Percentiles rank a stretch among this genome's conserved stretches.
Evolutionary conservation across 257 asterid genomes (phyloP).

Genomic region (Ilex aquifolium): DNA sequence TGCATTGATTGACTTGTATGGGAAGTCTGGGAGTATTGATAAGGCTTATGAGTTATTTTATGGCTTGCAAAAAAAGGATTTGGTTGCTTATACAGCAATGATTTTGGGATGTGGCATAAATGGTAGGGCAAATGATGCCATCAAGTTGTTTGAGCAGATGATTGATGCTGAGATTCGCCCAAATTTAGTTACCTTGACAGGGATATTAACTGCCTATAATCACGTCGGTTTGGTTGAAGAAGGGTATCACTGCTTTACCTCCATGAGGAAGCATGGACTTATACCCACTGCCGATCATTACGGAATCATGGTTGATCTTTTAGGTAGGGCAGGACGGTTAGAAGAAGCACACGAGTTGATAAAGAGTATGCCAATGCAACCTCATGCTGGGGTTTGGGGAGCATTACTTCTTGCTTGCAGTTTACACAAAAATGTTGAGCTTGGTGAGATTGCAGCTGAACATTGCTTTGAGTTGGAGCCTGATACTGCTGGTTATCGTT

Average conservation of each 20-base stretch:
- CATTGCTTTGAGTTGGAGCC: conserved; percentile 76
- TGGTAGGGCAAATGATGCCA: conserved; percentile 62
- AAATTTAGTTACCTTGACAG: conserved; percentile 56
- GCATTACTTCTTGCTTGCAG: conserved; percentile 91
- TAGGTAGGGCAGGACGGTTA: conserved; percentile 71
- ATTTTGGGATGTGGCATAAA: conserved; percentile 79
- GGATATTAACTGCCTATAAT: conserved; percentile 61
- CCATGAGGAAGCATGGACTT: conserved; percentile 56
- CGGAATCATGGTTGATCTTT: conserved; percentile 71
- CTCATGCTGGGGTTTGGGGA: conserved; percentile 94
- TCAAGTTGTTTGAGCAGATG: conserved; percentile 68
- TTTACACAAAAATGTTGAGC: conserved; percentile 65
- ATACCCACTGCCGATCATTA: conserved; percentile 73
- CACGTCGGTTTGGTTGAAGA: conserved; percentile 79
- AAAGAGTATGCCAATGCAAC: conserved; percentile 53
- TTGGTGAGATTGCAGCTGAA: conserved; percentile 64
- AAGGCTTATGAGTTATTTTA: conserved; percentile 63
- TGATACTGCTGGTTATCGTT: conserved; percentile 52
- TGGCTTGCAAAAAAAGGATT: conserved; percentile 44
- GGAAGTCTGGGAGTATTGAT: conserved; percentile 66
- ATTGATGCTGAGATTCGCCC: conserved; percentile 42
- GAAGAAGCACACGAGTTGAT: conserved; percentile 69
- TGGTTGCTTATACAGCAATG: conserved; percentile 82
- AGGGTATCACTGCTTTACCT: conserved; percentile 57
- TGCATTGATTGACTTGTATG: conserved; percentile 68